Evolutionary conservation across 768 basidiomycete species (phyloP).

Genomic region (Solioccasus polychromus): DNA sequence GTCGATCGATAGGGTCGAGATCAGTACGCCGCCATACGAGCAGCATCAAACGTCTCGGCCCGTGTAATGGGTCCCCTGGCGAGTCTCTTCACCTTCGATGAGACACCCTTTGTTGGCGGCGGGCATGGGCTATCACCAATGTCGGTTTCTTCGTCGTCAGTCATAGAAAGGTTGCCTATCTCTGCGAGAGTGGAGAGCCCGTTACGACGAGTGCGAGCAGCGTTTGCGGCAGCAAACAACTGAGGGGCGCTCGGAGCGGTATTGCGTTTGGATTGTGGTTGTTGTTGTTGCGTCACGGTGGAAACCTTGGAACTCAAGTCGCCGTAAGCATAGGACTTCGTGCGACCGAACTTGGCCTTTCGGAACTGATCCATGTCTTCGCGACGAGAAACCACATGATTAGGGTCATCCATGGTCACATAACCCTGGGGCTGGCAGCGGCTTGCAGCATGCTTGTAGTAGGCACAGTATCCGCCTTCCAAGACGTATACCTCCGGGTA

Average conservation of each 20-base stretch:
- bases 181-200: constrained; percentile 65
- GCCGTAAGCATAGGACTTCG: constrained; percentile 92
- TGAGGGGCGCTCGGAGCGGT: constrained; percentile 58
- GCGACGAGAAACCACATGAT: constrained; percentile 71
- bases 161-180: constrained; percentile 57
- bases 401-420: constrained; percentile 93
- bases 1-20: constrained; percentile 15
- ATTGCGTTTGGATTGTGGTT: constrained; percentile 56
- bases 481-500: constrained; percentile 97
- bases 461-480: constrained; percentile 92
- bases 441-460: constrained; percentile 63
- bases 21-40: constrained; percentile 49
- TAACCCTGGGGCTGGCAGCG: constrained; percentile 84
- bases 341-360: constrained; percentile 81
- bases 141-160: constrained; percentile 76
- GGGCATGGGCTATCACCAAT: constrained; percentile 88
- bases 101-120: constrained; percentile 58
- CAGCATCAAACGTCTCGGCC: constrained; percentile 69
- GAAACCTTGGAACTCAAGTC: constrained; percentile 52
- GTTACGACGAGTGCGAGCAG: constrained; percentile 61
- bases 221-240: constrained; percentile 68
- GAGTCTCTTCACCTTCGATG: constrained; percentile 58
- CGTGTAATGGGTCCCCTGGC: constrained; percentile 48
- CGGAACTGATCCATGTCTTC: constrained; percentile 93
- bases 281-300: constrained; percentile 33